Base-by-base conservation (phyloP, 148 eudicot genomes). In the Camellia granthamiana region DNA sequence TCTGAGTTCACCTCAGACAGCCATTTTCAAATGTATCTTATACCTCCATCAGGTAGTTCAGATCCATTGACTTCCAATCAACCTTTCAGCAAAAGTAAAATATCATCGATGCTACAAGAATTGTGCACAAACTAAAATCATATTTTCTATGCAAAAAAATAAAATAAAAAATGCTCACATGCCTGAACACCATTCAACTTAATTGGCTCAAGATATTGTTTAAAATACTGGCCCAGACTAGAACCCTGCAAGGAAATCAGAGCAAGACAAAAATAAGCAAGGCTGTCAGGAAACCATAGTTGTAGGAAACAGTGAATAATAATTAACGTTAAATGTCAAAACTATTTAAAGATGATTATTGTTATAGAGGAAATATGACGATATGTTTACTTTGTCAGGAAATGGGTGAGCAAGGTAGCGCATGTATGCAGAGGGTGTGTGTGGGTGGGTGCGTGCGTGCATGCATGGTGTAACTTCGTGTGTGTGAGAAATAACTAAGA, bases 1-100 rank as follows among this genome's bases (percentile, higher is more conserved):
- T 30, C 52, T 49, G 52, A 30, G 38, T 30, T 30, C 38, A 30
- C 38, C 52, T 49, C 52, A 49, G 52, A 49, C 52, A 49, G 7
- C 6, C 52, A 49, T 49, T 49, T 49, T 49, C 6, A 49, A 49
- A 15, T 54, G 64, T 52, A 23, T 51, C 54, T 18, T 61, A 81
- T 88, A 96, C 99, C 99, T 93, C 95, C 91, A 85, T 84, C 84
- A 96, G 79, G 88, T 96, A 96, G 88, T 90, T 96, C 82, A 96
- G 87, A 84, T 96, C 89, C 99, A 89, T 92, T 5, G 93, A 86
- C 85, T 89, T 96, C 99, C 99, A 96, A 71, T 96, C 87, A 87
- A 96, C 92, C 99, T 96, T 80, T 77, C 42, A 80, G 71, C 77
- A 85, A 63, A 85, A 82, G 47, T 63, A 38, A 81, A 46, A 54